A percentile compares a stretch with the other conserved stretches of the same genome.
Evolutionary conservation across 305 asterid genomes (phyloP).

Genomic region (Fraxinus baroniana): DNA sequence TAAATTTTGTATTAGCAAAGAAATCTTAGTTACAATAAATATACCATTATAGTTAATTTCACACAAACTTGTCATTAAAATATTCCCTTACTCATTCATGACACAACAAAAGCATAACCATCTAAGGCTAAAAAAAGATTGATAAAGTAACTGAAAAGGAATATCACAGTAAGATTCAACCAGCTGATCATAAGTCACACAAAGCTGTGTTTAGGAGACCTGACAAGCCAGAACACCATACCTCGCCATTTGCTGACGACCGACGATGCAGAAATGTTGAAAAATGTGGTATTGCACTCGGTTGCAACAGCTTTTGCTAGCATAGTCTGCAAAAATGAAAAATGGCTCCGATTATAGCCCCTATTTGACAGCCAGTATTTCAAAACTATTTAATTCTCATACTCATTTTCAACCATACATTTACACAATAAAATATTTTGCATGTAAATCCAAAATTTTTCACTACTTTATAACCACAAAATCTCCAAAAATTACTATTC

Average conservation of each 20-base stretch:
- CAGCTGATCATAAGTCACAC: slow-evolving; percentile 7
- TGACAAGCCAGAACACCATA: slow-evolving; percentile 35
- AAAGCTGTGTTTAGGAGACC: slow-evolving; percentile 11
- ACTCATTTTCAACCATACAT: not conserved
- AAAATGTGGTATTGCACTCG: slow-evolving; percentile 94
- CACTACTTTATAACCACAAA: not conserved
- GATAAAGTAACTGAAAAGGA: not conserved
- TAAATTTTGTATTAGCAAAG: slow-evolving; percentile 17
- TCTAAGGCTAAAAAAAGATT: not conserved
- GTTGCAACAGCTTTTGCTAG: slow-evolving; percentile 99
- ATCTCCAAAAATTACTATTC: not conserved
- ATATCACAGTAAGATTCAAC: not conserved
- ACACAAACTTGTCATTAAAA: not conserved
- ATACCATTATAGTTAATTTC: not conserved
- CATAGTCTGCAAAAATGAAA: slow-evolving; percentile 68
- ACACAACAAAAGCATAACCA: slow-evolving; percentile 2
- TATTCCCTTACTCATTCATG: not conserved
- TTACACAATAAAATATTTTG: not conserved
- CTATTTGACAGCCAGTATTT: not conserved
- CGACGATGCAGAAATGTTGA: slow-evolving; percentile 97
- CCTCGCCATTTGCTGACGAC: slow-evolving; percentile 99
- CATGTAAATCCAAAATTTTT: not conserved
- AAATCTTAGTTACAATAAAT: not conserved
- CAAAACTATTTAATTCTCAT: not conserved
- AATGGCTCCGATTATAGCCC: not conserved